Percentiles rank a stretch among this genome's conserved stretches.
phyloP scores from a whole-genome alignment of 2,329 filamentous ascomycete species.

The Ceratocystis colombiana region DNA sequence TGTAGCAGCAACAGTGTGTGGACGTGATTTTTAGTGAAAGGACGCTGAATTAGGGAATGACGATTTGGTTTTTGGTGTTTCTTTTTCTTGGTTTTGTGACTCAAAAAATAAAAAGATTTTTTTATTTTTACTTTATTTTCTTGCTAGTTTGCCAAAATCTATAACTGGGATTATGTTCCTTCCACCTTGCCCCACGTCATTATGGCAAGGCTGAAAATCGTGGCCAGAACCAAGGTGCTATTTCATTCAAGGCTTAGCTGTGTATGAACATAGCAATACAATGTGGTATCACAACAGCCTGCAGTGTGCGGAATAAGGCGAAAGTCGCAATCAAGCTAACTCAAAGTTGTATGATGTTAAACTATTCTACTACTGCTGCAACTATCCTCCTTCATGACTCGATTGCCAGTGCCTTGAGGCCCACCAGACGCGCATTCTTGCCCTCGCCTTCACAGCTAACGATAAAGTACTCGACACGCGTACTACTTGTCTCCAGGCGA shows the following conservation, averaged over 20 bases:
- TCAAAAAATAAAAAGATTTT: neutral
- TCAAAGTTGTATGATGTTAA: too few species aligned
- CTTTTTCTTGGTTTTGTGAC: neutral
- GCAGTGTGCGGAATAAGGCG: too few species aligned
- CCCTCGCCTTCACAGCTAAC: slow-evolving; percentile 51
- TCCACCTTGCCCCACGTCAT: neutral
- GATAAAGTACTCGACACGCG: slow-evolving; percentile 70
- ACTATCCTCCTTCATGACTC: slow-evolving; percentile 45
- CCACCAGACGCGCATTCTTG: slow-evolving; percentile 55
- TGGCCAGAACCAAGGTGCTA: neutral
- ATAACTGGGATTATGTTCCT: neutral
- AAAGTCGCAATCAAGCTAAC: too few species aligned
- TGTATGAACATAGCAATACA: too few species aligned
- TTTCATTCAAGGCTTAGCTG: too few species aligned
- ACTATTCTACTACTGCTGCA: too few species aligned
- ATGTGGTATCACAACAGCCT: too few species aligned
- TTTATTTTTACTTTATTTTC: neutral
- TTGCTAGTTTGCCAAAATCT: neutral
- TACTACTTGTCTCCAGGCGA: slow-evolving; percentile 44
- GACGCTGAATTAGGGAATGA: too few species aligned
- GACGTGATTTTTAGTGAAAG: neutral
- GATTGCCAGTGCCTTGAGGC: slow-evolving; percentile 65
- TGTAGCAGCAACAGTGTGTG: neutral
- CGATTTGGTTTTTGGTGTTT: neutral
- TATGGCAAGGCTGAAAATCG: neutral